Conservation (phyloP, 306 rosid species). For the Pterocarpus macrocarpus region DNA sequence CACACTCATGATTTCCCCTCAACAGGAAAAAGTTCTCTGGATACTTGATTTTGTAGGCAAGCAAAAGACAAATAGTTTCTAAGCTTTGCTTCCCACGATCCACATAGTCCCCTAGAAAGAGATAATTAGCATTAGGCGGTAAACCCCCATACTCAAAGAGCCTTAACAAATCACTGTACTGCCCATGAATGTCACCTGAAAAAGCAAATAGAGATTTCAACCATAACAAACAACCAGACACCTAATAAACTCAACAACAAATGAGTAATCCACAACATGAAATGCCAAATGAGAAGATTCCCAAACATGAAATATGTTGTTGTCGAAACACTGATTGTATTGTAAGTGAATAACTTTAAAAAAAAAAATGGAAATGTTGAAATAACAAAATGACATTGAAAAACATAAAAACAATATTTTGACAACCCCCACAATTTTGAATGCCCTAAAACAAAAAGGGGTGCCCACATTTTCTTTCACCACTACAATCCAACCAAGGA, state of each 20-base stretch:
- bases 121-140: conserved; percentile 85
- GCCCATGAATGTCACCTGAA: conserved; percentile 95
- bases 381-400: conserved; percentile 7
- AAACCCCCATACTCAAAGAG: conserved; percentile 94
- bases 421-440: not conserved
- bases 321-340: not conserved
- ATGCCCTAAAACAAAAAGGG: conserved; percentile 42
- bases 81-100: conserved; percentile 96
- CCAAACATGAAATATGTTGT: not conserved
- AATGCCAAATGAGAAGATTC: not conserved
- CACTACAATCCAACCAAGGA: not conserved
- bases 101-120: conserved; percentile 93
- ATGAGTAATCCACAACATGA: conserved; percentile 30
- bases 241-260: conserved; percentile 28
- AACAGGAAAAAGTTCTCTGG: conserved; percentile 93
- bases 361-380: not conserved
- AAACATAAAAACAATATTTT: not conserved
- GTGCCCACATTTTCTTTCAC: conserved; percentile 37
- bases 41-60: conserved; percentile 87
- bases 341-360: not conserved
- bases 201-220: conserved; percentile 33
- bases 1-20: conserved; percentile 95
- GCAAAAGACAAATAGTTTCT: conserved; percentile 94
- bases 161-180: conserved; percentile 86
- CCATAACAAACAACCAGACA: not conserved